Percentiles rank a stretch among this genome's conserved stretches.
phyloP scores from a whole-genome alignment of 768 basidiomycete species.

The Terana coerulea region DNA sequence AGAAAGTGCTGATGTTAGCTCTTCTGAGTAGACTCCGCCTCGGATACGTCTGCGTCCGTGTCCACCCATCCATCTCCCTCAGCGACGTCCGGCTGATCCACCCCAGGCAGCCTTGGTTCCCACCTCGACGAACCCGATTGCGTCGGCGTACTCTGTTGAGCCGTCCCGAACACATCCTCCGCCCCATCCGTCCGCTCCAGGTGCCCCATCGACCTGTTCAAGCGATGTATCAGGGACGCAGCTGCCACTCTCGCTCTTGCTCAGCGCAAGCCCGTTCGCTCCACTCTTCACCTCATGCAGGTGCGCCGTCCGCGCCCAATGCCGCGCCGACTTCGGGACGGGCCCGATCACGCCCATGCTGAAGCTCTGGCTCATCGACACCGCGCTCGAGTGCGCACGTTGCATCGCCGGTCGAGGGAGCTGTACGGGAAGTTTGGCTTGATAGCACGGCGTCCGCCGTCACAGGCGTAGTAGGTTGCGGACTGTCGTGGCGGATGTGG shows the following conservation, averaged over 20 bases:
- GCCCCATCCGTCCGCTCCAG: too few species aligned
- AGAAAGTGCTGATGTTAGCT: neutral
- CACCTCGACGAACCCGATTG: neutral
- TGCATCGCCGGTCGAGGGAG: conserved; percentile 35
- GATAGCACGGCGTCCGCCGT: conserved; percentile 18
- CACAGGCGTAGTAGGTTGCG: conserved; percentile 18
- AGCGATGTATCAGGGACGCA: neutral
- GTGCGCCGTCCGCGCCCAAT: conserved; percentile 65
- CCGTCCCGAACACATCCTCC: neutral
- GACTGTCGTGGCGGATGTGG: conserved; percentile 13
- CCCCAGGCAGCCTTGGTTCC: neutral
- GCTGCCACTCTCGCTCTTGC: neutral
- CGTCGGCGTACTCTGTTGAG: neutral
- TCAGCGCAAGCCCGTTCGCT: neutral
- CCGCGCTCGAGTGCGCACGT: conserved; percentile 39
- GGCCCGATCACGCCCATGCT: conserved; percentile 28
- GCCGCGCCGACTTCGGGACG: conserved; percentile 45
- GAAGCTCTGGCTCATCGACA: conserved; percentile 12
- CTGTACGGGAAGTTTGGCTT: conserved; percentile 27
- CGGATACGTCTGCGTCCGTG: conserved; percentile 35
- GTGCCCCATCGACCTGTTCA: neutral
- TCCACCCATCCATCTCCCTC: conserved; percentile 36
- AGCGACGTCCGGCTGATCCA: conserved; percentile 5
- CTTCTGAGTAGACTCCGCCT: conserved; percentile 14
- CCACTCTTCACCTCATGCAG: conserved; percentile 53